Conservation (phyloP, 2,329 filamentous ascomycete genomes). For the Venturia effusa region DNA sequence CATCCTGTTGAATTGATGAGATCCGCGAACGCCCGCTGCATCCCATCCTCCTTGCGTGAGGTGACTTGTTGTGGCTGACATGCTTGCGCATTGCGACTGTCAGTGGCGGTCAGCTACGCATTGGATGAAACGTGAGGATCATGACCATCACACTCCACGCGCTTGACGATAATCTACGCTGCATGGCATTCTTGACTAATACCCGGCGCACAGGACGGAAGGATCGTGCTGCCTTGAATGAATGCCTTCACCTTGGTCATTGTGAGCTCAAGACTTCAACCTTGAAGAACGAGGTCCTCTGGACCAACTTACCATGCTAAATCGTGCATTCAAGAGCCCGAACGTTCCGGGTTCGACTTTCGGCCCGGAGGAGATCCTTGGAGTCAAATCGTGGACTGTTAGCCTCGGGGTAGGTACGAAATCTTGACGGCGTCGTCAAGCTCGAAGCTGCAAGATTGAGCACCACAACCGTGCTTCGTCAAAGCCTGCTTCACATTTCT, state of each 20-base stretch:
- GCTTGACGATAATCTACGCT: not conserved
- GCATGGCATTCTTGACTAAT: not conserved
- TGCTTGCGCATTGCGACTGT: not conserved
- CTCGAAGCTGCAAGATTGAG: constrained; percentile 12
- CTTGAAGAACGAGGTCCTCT: not conserved
- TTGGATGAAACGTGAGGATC: not conserved
- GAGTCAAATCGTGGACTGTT: not conserved
- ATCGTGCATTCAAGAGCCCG: not conserved
- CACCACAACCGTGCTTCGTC: constrained; percentile 15
- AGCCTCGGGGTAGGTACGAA: not conserved
- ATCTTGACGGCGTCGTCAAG: not conserved
- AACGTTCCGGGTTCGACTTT: no score
- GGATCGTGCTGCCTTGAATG: not conserved
- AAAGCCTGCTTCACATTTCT: constrained; percentile 3
- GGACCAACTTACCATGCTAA: not conserved
- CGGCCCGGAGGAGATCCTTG: not conserved
- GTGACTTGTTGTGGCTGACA: not conserved
- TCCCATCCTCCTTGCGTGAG: not conserved
- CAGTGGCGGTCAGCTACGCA: not conserved
- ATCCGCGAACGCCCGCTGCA: not conserved
- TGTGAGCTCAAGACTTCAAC: not conserved
- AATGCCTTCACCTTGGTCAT: not conserved
- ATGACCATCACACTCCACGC: not conserved
- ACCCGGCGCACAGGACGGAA: not conserved
- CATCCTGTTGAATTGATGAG: not conserved